Base-by-base conservation (phyloP, 257 asterid genomes). In the Salvia rosmarinus region DNA sequence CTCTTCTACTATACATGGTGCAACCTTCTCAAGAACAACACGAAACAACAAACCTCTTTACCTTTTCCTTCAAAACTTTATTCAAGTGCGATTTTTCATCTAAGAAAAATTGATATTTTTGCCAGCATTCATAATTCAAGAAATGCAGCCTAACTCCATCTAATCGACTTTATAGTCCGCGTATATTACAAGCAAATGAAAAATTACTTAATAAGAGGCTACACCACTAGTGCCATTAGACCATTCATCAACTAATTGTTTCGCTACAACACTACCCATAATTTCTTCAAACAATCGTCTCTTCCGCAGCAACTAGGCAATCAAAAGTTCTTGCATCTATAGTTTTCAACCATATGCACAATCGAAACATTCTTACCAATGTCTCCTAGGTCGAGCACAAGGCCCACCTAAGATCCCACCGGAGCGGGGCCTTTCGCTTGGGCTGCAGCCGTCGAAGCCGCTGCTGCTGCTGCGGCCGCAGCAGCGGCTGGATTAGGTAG, bases 401-500 rank as follows among this genome's bases (percentile, higher is more conserved):
- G 2, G 44, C 12, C 39, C 28, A 32, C 68, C 87, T 86, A 88
- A 77, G 96, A 82, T 71, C 89, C 89, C 57, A 85, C 88, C 2
- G 95, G 87, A 0, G 95, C 87, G 51, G 85, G 72, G 30, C 88
- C 89, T 75, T 88, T 86, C 4, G 90, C 70, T 72, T 84, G 73
- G 79, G 90, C 86, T 4, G 96, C 96, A 0, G 95, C 95, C 3
- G 90, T 56, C 9, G 95, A 85, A 0, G 90, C 85, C 0, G 87
- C 91, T 1, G 91, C 75, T 0, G 91, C 86, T 0, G 93, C 87
- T 0, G 87, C 87, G 0, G 93, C 86, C 0, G 87, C 89, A 0
- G 95, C 89, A 0, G 92, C 87, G 0, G 95, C 85, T 0, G 89
- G 82, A 71, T 39, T 78, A 4, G 96, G 84, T n/a, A 81, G 44